These are phyloP conservation scores for Coffea eugenioides DNA, from an alignment of 257 asterid species.

Conservation along the genomic window DNA sequence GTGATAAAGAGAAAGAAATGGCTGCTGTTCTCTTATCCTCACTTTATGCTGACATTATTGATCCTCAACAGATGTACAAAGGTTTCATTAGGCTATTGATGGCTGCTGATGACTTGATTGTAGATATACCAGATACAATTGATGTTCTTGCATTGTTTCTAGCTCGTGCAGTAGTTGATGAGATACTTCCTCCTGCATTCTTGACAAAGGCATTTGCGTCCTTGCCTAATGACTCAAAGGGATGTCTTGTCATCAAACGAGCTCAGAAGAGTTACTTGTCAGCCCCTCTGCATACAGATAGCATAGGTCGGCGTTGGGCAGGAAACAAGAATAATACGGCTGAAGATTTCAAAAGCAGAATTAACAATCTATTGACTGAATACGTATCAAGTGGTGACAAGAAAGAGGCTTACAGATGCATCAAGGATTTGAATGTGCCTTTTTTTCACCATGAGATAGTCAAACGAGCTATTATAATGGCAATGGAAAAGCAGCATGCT, in stretches of 20 bases:
- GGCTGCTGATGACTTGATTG: conserved; percentile 82
- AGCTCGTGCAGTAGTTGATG: conserved; percentile 91
- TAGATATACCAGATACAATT: conserved; percentile 81
- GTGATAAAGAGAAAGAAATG: conserved; percentile 96
- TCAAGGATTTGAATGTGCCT: conserved; percentile 78
- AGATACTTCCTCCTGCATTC: conserved; percentile 89
- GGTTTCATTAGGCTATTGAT: conserved; percentile 82
- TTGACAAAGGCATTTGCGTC: conserved; percentile 51
- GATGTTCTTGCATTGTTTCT: conserved; percentile 86
- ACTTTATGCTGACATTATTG: conserved; percentile 74
- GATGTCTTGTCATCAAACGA: conserved; percentile 59
- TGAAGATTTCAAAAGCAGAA: conserved; percentile 70
- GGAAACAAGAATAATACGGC: conserved; percentile 76
- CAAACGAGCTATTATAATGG: conserved; percentile 74
- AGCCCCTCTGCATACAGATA: conserved; percentile 81
- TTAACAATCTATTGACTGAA: conserved; percentile 59
- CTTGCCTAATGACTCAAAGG: conserved; percentile 59
- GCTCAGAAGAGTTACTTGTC: conserved; percentile 80
- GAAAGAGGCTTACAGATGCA: conserved; percentile 76
- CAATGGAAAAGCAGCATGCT: conserved; percentile 73
- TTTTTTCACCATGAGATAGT: conserved; percentile 90
- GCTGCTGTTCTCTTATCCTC: conserved; percentile 75
- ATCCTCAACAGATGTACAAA: conserved; percentile 84
- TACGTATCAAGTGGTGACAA: conserved; percentile 75
- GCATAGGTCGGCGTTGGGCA: conserved; percentile 86